phyloP scores from a whole-genome alignment of 2,329 filamentous ascomycete species.

The Macrophomina phaseolina region DNA sequence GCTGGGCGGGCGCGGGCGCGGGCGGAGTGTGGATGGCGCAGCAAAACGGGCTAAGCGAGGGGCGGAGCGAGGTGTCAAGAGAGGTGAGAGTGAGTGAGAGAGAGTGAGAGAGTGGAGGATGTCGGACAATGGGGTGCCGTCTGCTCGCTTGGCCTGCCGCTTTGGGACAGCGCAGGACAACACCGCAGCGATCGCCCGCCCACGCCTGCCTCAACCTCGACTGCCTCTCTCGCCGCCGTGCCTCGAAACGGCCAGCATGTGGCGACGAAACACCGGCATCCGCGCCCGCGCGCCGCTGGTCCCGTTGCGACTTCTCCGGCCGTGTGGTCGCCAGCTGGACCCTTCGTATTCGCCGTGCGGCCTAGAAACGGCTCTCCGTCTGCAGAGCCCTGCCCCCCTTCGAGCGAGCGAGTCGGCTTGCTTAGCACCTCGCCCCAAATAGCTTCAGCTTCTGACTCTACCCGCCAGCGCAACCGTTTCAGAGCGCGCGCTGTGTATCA shows the following conservation, averaged over 20 bases:
- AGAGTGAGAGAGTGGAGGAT: not conserved
- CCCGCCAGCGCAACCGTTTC: constrained; percentile 18
- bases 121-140: constrained; percentile 18
- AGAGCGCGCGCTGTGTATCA: constrained; percentile 7
- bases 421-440: constrained; percentile 4
- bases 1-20: not conserved
- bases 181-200: constrained; percentile 16
- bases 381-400: constrained; percentile 13
- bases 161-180: constrained; percentile 14
- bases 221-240: not conserved
- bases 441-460: constrained; percentile 16
- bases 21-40: not conserved
- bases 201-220: not conserved
- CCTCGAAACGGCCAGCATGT: constrained; percentile 8
- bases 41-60: not conserved
- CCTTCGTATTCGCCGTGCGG: constrained; percentile 19
- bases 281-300: not conserved
- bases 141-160: constrained; percentile 12
- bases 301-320: not conserved
- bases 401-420: constrained; percentile 7
- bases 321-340: not conserved
- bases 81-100: too few relatives aligned
- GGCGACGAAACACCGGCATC: constrained; percentile 12
- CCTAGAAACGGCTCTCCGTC: constrained; percentile 19
- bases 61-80: too few relatives aligned